Evolutionary conservation across 805 yeast genomes (phyloP), one percentile per base, ranked within the genome.

Genomic region (Candida endomychidarum): DNA sequence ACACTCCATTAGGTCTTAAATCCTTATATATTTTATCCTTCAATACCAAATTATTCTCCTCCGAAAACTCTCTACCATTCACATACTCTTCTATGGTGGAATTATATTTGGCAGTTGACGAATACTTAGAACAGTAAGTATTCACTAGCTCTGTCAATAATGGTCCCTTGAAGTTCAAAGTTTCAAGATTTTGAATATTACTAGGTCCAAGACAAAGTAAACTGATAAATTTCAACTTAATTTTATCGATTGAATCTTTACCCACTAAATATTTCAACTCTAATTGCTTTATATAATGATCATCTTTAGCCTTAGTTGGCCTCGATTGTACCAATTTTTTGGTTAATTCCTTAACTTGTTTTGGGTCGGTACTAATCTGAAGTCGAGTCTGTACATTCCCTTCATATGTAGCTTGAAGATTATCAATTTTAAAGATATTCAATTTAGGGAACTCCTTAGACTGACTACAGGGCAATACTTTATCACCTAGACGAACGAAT

Each of bases 201-300:
- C 59, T 54, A 2, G 81, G 79, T 1, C 78, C 81, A 29, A 76
- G 53, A 1, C 81, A 77, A 25, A 77, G 49, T 18, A 70, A 53
- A 45, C 72, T 73, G 16, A 74, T 49, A 26, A 76, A 58, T 37
- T 72, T 67, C 12, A 38, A 27, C 4, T 44, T 21, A 5, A 28
- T 23, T 9, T 40, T 45, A 1, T 37, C 12, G 11, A 42, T 26
- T 17, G 46, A 17, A 20, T 49, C 51, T 9, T 29, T 21, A 12
- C 34, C 16, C 12, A 46, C 43, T 11, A 40, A 23, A 36, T 43
- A 52, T 11, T 8, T 23, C 18, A 12, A 19, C 12, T 32, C 35
- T 32, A 32, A 21, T 14, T 16, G 18, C 6, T 10, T 32, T 21
- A 32, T 32, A 22, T 32, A 32, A 21, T 32, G 27, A 3, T 51